A percentile compares a stretch with the other conserved stretches of the same genome.
phyloP scores from a whole-genome alignment of 2,329 filamentous ascomycete genomes.

The Trichoderma breve region DNA sequence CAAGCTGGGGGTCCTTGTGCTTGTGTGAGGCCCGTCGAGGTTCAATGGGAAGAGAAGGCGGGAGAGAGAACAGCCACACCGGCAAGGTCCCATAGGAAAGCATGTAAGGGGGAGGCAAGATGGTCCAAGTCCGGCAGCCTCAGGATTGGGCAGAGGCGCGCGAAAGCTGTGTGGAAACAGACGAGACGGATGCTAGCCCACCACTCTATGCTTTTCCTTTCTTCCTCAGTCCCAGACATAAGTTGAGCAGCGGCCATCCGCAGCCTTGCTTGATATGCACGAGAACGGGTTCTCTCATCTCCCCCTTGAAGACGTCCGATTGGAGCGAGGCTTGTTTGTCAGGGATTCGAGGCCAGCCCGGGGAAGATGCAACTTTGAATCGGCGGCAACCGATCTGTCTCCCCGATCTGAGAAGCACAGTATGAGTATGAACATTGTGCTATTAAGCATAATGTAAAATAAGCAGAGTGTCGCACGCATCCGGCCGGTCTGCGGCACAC shows the following conservation, averaged over 20 bases:
- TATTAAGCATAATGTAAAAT: neutral
- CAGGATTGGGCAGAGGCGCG: neutral
- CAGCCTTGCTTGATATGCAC: neutral
- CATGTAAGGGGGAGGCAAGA: slow-evolving; percentile 12
- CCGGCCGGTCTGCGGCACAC: neutral
- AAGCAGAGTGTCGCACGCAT: neutral
- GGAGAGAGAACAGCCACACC: neutral
- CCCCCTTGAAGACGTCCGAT: neutral
- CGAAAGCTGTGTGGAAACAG: neutral
- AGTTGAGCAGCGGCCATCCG: neutral
- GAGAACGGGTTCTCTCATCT: neutral
- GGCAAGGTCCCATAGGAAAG: neutral
- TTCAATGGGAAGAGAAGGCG: neutral
- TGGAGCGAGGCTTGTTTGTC: neutral
- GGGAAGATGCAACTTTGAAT: neutral
- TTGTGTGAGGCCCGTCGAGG: neutral
- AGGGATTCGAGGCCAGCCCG: neutral
- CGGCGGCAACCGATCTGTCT: neutral
- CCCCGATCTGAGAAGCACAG: neutral
- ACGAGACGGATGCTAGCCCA: neutral
- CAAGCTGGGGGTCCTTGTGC: neutral
- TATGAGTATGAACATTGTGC: neutral
- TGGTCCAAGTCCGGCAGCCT: neutral
- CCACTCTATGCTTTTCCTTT: neutral
- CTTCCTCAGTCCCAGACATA: neutral